Conservation (phyloP, 208 protist species). For the Tritrichomonas musculus region DNA sequence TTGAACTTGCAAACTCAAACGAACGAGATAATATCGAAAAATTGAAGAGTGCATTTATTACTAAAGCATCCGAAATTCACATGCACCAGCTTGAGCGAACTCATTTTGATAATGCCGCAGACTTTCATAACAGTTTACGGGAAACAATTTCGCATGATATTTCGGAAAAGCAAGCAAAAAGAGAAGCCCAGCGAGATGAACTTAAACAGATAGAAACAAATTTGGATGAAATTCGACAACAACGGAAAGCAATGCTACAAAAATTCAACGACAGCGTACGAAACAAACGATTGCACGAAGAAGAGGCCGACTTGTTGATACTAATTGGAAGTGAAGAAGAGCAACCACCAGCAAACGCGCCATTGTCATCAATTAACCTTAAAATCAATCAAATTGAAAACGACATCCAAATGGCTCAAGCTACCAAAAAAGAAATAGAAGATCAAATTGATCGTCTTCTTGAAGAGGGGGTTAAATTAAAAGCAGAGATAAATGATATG, state of each 20-base stretch:
- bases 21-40: neutral
- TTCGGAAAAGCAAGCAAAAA: neutral
- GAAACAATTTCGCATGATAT: neutral
- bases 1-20: neutral
- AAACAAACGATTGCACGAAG: neutral
- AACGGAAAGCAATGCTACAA: neutral
- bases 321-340: neutral
- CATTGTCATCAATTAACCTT: neutral
- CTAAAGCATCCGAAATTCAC: neutral
- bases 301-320: neutral
- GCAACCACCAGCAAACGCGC: neutral
- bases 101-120: neutral
- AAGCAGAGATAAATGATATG: neutral
- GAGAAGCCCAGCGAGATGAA: neutral
- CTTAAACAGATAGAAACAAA: neutral
- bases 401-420: neutral
- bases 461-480: neutral
- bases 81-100: neutral
- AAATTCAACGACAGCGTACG: neutral
- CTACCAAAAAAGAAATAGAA: neutral
- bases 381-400: neutral
- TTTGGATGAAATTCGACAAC: neutral
- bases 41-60: neutral
- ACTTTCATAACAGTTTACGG: neutral
- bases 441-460: neutral